phyloP scores from a whole-genome alignment of 176 grass and related monocot species.

The Thinopyrum elongatum region DNA sequence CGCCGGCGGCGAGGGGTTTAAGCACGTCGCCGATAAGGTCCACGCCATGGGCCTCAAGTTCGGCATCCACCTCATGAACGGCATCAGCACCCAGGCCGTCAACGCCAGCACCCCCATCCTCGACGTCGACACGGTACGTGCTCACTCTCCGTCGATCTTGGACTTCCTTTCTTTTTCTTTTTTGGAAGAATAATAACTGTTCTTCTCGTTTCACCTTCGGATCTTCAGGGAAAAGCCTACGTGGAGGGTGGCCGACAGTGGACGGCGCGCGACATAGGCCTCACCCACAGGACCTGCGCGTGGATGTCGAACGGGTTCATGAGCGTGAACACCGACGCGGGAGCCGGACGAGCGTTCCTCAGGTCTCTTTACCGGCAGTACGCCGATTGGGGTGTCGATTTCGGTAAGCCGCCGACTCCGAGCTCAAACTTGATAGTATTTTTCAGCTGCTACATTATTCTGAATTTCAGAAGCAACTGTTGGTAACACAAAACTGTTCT shows the following conservation, averaged over 20 bases:
- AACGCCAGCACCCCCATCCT: conserved; percentile 58
- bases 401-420: conserved; percentile 27
- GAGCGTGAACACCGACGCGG: conserved; percentile 75
- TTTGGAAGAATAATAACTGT: background rate
- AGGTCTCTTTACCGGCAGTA: conserved; percentile 81
- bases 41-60: conserved; percentile 87
- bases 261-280: conserved; percentile 70
- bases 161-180: background rate
- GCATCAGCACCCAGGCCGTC: conserved; percentile 68
- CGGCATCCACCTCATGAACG: conserved; percentile 94
- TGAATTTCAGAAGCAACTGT: background rate
- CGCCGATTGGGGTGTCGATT: conserved; percentile 88
- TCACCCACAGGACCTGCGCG: conserved; percentile 64
- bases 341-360: conserved; percentile 75
- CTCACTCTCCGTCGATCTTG: background rate
- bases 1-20: conserved; percentile 53
- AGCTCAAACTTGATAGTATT: background rate
- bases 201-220: background rate
- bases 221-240: conserved; percentile 53
- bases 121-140: conserved; percentile 56
- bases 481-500: background rate
- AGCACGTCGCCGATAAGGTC: conserved; percentile 55
- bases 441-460: background rate
- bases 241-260: conserved; percentile 50
- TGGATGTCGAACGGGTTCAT: conserved; percentile 92